A percentile compares a stretch with the other conserved stretches of the same genome.
Conservation (phyloP, 495 filamentous ascomycete species). For the Xylaria castorea region DNA sequence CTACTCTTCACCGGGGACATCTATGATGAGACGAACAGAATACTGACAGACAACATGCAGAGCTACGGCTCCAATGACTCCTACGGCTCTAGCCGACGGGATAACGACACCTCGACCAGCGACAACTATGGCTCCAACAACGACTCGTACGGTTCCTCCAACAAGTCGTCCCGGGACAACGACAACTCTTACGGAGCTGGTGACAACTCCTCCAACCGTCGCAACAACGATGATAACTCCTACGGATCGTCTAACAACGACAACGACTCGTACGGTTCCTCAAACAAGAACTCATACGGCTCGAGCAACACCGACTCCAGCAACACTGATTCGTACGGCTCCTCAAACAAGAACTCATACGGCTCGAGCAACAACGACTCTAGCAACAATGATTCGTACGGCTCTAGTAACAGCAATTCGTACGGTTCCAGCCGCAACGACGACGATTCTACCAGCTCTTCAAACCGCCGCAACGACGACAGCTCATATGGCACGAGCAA, state of each 20-base stretch:
- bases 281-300: slow-evolving; percentile 33
- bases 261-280: slow-evolving; percentile 27
- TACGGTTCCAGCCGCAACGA: slow-evolving; percentile 20
- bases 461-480: slow-evolving; percentile 19
- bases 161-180: slow-evolving; percentile 27
- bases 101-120: slow-evolving; percentile 26
- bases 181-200: slow-evolving; percentile 22
- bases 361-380: slow-evolving; percentile 31
- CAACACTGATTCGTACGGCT: slow-evolving; percentile 41
- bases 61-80: slow-evolving; percentile 32
- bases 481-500: slow-evolving; percentile 24
- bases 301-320: slow-evolving; percentile 41
- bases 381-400: slow-evolving; percentile 31
- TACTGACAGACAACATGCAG: slow-evolving; percentile 31
- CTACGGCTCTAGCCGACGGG: slow-evolving; percentile 27
- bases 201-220: slow-evolving; percentile 24
- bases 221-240: slow-evolving; percentile 27
- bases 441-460: slow-evolving; percentile 15
- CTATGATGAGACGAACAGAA: background rate
- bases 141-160: slow-evolving; percentile 33
- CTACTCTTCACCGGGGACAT: background rate
- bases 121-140: slow-evolving; percentile 19
- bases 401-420: slow-evolving; percentile 37
- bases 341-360: slow-evolving; percentile 24
- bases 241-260: slow-evolving; percentile 29